These are phyloP conservation scores for Alloteropsis angusta DNA, from an alignment of 202 grass and related monocot species.

Conservation along the genomic window DNA sequence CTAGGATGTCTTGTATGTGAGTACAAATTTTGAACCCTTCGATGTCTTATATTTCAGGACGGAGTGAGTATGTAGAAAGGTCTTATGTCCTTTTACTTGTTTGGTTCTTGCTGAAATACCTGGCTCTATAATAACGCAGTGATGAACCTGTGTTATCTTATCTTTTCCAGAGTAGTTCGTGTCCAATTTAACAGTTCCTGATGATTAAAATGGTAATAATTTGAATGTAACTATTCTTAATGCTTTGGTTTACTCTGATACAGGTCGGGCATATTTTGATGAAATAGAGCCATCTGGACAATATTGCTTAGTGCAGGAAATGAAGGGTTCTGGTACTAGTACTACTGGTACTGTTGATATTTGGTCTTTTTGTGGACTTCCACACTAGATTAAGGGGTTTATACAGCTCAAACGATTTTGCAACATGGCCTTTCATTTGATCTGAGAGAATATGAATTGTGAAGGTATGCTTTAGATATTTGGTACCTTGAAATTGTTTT, in stretches of 20 bases:
- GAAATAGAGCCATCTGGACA: not conserved
- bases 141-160: not conserved
- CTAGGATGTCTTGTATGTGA: too few species aligned
- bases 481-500: not conserved
- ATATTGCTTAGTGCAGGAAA: not conserved
- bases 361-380: not conserved
- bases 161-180: not conserved
- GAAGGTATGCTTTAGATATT: constrained; percentile 25
- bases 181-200: not conserved
- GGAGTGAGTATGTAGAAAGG: not conserved
- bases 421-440: constrained; percentile 5
- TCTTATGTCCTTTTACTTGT: not conserved
- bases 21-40: too few species aligned
- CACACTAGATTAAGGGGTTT: not conserved
- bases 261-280: not conserved
- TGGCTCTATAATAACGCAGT: not conserved
- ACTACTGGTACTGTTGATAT: not conserved
- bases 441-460: not conserved
- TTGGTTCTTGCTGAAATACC: not conserved
- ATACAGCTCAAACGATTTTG: constrained; percentile 19
- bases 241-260: constrained; percentile 6
- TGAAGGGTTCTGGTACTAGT: not conserved
- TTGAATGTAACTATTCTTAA: constrained; percentile 1
- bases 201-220: not conserved
- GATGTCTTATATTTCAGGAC: too few species aligned